phyloP scores from a whole-genome alignment of 2,329 filamentous ascomycete species.

The Blumeria graminis region DNA sequence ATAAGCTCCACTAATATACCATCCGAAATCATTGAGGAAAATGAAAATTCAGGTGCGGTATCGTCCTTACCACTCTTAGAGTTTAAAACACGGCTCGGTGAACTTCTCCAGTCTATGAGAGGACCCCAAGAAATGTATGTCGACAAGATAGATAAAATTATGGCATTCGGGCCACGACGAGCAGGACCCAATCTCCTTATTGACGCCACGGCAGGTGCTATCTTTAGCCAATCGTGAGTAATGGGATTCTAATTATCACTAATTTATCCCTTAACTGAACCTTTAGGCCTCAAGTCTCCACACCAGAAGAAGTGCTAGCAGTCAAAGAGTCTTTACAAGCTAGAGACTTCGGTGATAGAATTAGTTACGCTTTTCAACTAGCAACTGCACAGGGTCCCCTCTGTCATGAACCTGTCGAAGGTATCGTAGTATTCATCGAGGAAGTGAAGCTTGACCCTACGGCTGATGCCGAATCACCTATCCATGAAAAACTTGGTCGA shows the following conservation, averaged over 20 bases:
- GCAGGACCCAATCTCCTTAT: constrained; percentile 76
- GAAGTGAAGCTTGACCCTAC: constrained; percentile 39
- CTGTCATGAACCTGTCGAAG: constrained; percentile 82
- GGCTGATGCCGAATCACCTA: constrained; percentile 26
- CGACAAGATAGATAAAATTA: constrained; percentile 52
- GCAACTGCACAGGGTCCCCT: constrained; percentile 72
- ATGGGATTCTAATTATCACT: neutral
- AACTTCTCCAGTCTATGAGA: constrained; percentile 45
- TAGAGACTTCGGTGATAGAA: constrained; percentile 65
- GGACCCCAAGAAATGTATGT: constrained; percentile 56
- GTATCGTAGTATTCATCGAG: constrained; percentile 76
- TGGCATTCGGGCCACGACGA: constrained; percentile 70
- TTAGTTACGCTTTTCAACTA: constrained; percentile 83
- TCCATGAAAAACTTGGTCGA: constrained; percentile 45
- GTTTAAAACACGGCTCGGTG: constrained; percentile 48
- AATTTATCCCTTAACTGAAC: neutral
- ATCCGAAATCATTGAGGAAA: constrained; percentile 20
- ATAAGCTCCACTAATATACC: constrained; percentile 9
- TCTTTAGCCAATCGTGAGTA: constrained; percentile 46
- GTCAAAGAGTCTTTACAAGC: constrained; percentile 28
- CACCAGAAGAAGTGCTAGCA: constrained; percentile 12
- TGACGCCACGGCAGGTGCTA: constrained; percentile 49
- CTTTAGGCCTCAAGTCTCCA: constrained; percentile 10
- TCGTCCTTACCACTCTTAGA: constrained; percentile 46
- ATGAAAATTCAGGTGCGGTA: constrained; percentile 30